phyloP scores from a whole-genome alignment of 352 stramenopile genomes.

The Bremia lactucae region DNA sequence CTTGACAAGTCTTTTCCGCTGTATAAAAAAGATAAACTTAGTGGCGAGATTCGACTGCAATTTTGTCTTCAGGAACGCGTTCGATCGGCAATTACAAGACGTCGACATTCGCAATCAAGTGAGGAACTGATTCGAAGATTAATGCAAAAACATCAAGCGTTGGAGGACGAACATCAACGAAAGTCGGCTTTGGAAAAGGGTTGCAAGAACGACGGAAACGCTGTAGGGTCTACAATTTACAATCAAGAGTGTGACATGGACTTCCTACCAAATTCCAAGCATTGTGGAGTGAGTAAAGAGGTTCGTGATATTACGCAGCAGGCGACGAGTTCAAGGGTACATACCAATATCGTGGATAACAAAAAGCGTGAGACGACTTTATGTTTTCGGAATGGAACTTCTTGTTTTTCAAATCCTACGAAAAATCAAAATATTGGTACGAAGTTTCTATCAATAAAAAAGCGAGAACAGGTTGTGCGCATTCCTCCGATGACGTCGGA shows the following conservation, averaged over 20 bases:
- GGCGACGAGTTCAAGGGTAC: conserved; percentile 6
- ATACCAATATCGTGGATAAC: conserved; percentile 1
- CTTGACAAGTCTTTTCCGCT: conserved; percentile 53
- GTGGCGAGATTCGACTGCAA: conserved; percentile 46
- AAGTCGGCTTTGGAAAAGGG: conserved; percentile 7
- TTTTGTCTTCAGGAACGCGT: conserved; percentile 27
- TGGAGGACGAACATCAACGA: conserved; percentile 8
- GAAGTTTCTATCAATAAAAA: no score
- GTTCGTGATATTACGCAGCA: conserved; percentile 1
- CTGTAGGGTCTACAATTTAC: neutral
- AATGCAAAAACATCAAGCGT: conserved; percentile 16
- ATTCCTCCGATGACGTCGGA: no score
- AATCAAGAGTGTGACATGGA: neutral
- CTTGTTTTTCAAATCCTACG: no score
- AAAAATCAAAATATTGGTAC: no score
- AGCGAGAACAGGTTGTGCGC: no score
- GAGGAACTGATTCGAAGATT: conserved; percentile 16
- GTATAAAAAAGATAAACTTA: conserved; percentile 29
- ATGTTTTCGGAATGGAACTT: no score
- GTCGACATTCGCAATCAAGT: conserved; percentile 7
- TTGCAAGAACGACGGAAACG: conserved; percentile 1
- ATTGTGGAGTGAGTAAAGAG: conserved; percentile 4
- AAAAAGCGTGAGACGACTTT: neutral
- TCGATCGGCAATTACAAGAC: neutral
- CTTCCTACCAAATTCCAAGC: conserved; percentile 6